phyloP scores from a whole-genome alignment of 441 rosid species.

The Populus hybrid region DNA sequence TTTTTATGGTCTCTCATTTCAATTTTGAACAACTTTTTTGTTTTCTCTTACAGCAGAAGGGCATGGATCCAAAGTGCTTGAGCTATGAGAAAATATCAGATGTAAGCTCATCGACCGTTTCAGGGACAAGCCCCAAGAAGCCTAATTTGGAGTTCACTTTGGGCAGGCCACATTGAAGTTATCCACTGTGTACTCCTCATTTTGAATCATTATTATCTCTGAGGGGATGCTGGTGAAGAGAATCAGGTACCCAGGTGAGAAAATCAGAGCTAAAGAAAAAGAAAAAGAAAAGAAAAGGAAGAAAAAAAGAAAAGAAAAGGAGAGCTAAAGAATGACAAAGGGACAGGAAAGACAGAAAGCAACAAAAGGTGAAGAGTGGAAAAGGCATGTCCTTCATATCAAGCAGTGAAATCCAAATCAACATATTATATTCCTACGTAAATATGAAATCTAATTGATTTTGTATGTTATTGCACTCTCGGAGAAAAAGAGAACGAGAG shows the following conservation, averaged over 20 bases:
- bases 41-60: no score
- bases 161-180: slow-evolving; percentile 65
- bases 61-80: slow-evolving; percentile 43
- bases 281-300: slow-evolving; percentile 14
- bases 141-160: slow-evolving; percentile 93
- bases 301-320: slow-evolving; percentile 26
- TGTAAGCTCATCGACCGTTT: slow-evolving; percentile 61
- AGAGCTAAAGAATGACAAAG: slow-evolving; percentile 54
- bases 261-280: slow-evolving; percentile 23
- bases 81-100: slow-evolving; percentile 81
- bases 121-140: slow-evolving; percentile 73
- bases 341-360: slow-evolving; percentile 84
- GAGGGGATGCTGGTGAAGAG: slow-evolving; percentile 29
- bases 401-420: slow-evolving; percentile 43
- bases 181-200: slow-evolving; percentile 31
- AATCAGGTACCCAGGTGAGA: slow-evolving; percentile 49
- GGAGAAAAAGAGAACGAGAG: slow-evolving; percentile 7
- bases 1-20: no score
- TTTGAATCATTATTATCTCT: slow-evolving; percentile 42
- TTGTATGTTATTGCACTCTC: slow-evolving; percentile 27
- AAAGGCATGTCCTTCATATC: slow-evolving; percentile 35
- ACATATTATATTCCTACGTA: slow-evolving; percentile 47
- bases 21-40: no score
- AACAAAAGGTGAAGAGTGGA: slow-evolving; percentile 36
- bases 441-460: slow-evolving; percentile 54